Evolutionary conservation across 2,329 filamentous ascomycete genomes (phyloP), one percentile per base, ranked within the genome.

Genomic region (Colletotrichum gigasporum): DNA sequence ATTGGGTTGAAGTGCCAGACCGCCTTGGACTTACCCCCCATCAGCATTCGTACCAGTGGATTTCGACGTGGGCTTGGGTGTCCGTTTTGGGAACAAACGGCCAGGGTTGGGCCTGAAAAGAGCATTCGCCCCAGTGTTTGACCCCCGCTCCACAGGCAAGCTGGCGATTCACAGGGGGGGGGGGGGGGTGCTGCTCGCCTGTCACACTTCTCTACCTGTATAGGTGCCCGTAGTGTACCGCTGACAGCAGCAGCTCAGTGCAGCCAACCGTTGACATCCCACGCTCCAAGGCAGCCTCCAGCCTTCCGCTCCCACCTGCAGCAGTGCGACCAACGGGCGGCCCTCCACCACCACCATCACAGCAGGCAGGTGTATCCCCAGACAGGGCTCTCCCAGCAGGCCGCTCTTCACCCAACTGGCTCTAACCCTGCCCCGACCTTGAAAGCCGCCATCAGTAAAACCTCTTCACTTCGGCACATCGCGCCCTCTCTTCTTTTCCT

Each of bases 391-490:
- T 55, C 62, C 62, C 62, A 12, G 48, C 42, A 32, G 50, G 24
- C 44, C 18, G 18, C 44, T 18, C 48, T 62, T 44, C 35, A 28
- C 22, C 56, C 62, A 64, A 64, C 62, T 42, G 42, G 62, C 56
- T 64, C 42, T 50, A 64, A 55, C 56, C 62, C 56, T 61, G 61
- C 42, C 44, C 53, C 41, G 50, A 61, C 26, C 24, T 47, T 37
- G 56, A 54, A 54, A 54, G 30, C 56, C 55, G n/a, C 54, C 45
- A 45, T 59, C 41, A 51, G 41, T 41, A 61, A 47, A 64, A 42
- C 56, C 48, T 64, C 61, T 22, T 61, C 28, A 35, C 28, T 26
- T 62, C 48, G 50, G 62, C 56, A 62, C 62, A 61, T 44, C 57
- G 35, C 62, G 35, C 37, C 14, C 32, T 34, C 37, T 53, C 47